phyloP scores from a whole-genome alignment of 2,329 filamentous ascomycete genomes.

The Stemphylium beticola region DNA sequence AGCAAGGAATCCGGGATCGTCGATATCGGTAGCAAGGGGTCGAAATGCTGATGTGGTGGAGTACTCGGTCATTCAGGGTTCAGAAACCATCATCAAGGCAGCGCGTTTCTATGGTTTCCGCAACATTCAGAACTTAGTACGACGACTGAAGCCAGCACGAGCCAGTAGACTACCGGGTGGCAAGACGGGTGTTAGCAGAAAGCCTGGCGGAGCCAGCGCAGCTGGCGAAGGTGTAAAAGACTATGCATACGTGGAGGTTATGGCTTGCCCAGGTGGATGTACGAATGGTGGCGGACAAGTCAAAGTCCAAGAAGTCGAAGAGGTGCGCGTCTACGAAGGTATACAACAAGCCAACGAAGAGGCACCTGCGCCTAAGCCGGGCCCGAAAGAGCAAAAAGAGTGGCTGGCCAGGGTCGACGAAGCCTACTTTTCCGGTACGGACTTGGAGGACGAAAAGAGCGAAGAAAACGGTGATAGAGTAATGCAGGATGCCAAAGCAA shows the following conservation, averaged over 20 bases:
- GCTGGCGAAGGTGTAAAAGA: slow-evolving; percentile 68
- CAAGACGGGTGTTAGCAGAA: slow-evolving; percentile 52
- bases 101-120: slow-evolving; percentile 96
- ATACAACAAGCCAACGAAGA: slow-evolving; percentile 37
- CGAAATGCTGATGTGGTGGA: slow-evolving; percentile 92
- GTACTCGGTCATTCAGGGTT: slow-evolving; percentile 69
- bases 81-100: slow-evolving; percentile 44
- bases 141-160: slow-evolving; percentile 82
- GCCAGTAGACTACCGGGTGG: slow-evolving; percentile 61
- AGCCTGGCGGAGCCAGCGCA: slow-evolving; percentile 73
- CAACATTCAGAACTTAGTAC: slow-evolving; percentile 97
- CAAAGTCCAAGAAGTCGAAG: slow-evolving; percentile 78
- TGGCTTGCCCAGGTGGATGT: slow-evolving; percentile 98
- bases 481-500: slow-evolving; percentile 23
- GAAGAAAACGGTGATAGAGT: slow-evolving; percentile 51
- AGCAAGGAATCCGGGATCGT: slow-evolving; percentile 71
- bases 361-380: slow-evolving; percentile 59
- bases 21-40: slow-evolving; percentile 74
- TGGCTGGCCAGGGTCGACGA: slow-evolving; percentile 64
- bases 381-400: slow-evolving; percentile 80
- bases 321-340: slow-evolving; percentile 44
- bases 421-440: slow-evolving; percentile 81
- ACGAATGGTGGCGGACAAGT: slow-evolving; percentile 97
- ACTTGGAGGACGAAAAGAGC: slow-evolving; percentile 39
- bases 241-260: slow-evolving; percentile 95